Conservation (phyloP, 306 rosid genomes). For the Vigna reflexopilosa region DNA sequence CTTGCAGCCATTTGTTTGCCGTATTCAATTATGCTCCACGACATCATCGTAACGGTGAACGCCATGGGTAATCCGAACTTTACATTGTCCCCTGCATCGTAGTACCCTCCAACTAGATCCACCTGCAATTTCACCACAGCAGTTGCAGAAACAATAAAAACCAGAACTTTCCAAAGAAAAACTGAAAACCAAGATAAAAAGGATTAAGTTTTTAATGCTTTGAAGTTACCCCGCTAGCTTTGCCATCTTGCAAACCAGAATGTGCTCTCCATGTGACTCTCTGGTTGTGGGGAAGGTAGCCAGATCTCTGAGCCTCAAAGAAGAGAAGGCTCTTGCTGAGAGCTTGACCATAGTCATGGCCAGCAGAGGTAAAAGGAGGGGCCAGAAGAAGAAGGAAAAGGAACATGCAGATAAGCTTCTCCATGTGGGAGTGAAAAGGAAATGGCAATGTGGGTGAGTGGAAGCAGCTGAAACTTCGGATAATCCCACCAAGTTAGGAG, state of each 20-base stretch:
- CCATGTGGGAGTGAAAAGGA: slow-evolving; percentile 46
- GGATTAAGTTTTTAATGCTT: no score
- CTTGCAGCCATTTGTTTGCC: slow-evolving; percentile 77
- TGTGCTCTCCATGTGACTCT: slow-evolving; percentile 91
- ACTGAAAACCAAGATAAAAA: not conserved
- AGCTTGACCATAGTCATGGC: slow-evolving; percentile 88
- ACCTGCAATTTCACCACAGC: slow-evolving; percentile 56
- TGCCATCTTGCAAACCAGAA: slow-evolving; percentile 91
- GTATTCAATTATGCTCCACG: slow-evolving; percentile 94
- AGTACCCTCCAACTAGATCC: slow-evolving; percentile 95
- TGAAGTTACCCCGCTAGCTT: slow-evolving; percentile 76
- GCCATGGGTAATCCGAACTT: slow-evolving; percentile 99
- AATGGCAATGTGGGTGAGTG: slow-evolving; percentile 53
- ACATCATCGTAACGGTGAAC: slow-evolving; percentile 94
- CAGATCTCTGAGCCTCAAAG: slow-evolving; percentile 99
- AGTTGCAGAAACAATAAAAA: not conserved
- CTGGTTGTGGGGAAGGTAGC: slow-evolving; percentile 76
- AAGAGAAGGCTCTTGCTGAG: slow-evolving; percentile 87
- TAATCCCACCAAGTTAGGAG: slow-evolving; percentile 46
- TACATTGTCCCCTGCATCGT: slow-evolving; percentile 98
- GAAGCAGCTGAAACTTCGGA: slow-evolving; percentile 29
- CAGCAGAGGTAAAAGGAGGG: slow-evolving; percentile 56
- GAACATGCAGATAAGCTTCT: slow-evolving; percentile 50
- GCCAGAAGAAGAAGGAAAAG: slow-evolving; percentile 56
- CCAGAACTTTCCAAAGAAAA: not conserved